phyloP scores from a whole-genome alignment of 441 rosid species.

The Pelargonium exstipulatum region DNA sequence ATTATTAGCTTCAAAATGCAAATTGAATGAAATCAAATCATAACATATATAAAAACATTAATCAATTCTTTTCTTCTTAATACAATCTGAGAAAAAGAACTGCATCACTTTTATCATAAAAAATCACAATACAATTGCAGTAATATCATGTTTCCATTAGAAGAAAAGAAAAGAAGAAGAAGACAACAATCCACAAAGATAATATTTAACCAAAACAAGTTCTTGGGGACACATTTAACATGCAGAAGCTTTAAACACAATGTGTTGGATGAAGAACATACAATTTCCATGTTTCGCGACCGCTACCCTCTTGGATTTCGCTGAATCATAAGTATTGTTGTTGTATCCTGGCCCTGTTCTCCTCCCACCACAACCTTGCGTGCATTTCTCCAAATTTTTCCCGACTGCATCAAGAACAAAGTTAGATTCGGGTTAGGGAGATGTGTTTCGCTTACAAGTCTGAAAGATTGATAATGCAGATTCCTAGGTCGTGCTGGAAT shows the following conservation, averaged over 20 bases:
- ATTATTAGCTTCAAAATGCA: background rate
- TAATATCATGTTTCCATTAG: background rate
- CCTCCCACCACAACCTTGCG: conserved; percentile 93
- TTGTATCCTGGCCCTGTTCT: conserved; percentile 81
- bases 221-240: background rate
- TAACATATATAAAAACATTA: background rate
- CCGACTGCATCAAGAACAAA: conserved; percentile 56
- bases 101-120: background rate
- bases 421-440: background rate
- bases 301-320: conserved; percentile 9
- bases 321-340: conserved; percentile 65
- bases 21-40: background rate
- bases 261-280: conserved; percentile 9
- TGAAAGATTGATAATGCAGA: background rate
- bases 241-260: conserved; percentile 6
- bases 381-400: conserved; percentile 74
- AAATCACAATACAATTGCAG: background rate
- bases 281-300: conserved; percentile 7
- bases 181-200: background rate
- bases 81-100: background rate
- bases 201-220: background rate
- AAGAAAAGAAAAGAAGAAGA: background rate
- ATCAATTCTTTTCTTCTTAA: background rate
- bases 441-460: background rate
- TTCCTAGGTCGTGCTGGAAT: no score